Evolutionary conservation across 495 filamentous ascomycete species (phyloP), one percentile per base, ranked within the genome.

Genomic region (Penicillium silybi): DNA sequence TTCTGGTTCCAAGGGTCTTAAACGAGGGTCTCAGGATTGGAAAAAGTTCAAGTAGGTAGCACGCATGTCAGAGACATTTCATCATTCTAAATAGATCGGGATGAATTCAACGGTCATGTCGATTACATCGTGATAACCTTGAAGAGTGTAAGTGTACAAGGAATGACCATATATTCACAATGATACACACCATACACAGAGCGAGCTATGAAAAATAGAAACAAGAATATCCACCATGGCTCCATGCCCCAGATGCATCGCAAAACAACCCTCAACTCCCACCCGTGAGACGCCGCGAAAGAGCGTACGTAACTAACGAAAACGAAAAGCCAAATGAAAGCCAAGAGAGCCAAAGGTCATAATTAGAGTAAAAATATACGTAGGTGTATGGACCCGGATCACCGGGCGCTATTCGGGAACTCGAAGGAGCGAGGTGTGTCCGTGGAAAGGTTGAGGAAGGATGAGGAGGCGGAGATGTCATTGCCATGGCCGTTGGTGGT

Each of bases 391-490:
- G 41, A 9, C 11, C 20, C 35, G 48, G 27, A 56, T 53, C 41
- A 57, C 41, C 25, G 57, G 20, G 10, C 17, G 19, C 47, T 45
- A 26, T 46, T 44, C 48, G 50, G 48, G 20, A 50, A 23, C 19
- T 67, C 62, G 34, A 53, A 57, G 25, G 55, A 53, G 39, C 55
- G 57, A 46, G 51, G 49, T 3, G 48, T 49, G 39, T 68, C 63
- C 35, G 48, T 44, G 18, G 60, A 44, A 29, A 60, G 54, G 20
- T 64, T 50, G 41, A 59, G 56, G 55, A 58, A 65, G 25, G 71
- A 74, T 8, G 70, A 73, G 9, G 68, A 62, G 15, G 64, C 46
- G 37, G 70, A 69, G 42, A 55, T 66, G 4, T 54, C 38, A 32
- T 48, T 58, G 41, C 61, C 65, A 10, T 63, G 62, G 11, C 40